Conservation (phyloP, 1,139 yeast species). For the Protomyces pachydermus region DNA sequence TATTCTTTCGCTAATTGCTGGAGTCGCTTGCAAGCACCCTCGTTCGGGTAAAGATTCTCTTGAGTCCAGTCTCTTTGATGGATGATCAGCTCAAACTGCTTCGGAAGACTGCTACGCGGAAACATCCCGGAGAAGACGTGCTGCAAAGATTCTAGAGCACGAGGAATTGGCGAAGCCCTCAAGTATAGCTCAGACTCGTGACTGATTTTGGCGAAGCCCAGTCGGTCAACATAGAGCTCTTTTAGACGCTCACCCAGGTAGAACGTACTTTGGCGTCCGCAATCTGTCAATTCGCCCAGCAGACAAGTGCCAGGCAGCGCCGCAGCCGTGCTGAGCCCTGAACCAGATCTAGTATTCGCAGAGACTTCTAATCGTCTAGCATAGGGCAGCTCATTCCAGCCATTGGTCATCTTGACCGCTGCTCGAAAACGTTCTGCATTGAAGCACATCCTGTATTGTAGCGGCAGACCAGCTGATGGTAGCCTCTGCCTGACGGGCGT, state of each 20-base stretch:
- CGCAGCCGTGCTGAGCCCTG: background rate
- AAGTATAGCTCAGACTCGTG: slow-evolving; percentile 30
- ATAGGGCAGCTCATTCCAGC: slow-evolving; percentile 20
- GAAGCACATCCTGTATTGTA: slow-evolving; percentile 33
- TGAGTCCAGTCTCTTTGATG: slow-evolving; percentile 33
- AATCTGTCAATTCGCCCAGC: slow-evolving; percentile 34
- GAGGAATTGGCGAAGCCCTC: slow-evolving; percentile 32
- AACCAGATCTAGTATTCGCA: slow-evolving; percentile 1
- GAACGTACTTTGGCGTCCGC: slow-evolving; percentile 32
- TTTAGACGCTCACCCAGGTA: slow-evolving; percentile 32
- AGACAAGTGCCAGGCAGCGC: slow-evolving; percentile 28
- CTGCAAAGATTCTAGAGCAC: slow-evolving; percentile 33
- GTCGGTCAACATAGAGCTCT: slow-evolving; percentile 31
- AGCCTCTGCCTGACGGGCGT: slow-evolving; percentile 34
- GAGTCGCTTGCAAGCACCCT: slow-evolving; percentile 32
- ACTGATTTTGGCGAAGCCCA: slow-evolving; percentile 31
- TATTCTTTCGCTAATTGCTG: slow-evolving; percentile 32
- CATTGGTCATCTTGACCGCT: background rate
- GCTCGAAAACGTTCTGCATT: slow-evolving; percentile 32
- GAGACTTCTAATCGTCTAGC: slow-evolving; percentile 15
- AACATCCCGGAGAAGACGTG: slow-evolving; percentile 33
- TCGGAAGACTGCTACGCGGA: slow-evolving; percentile 30
- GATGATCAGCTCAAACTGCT: slow-evolving; percentile 28
- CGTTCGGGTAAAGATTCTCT: slow-evolving; percentile 34
- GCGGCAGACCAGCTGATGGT: slow-evolving; percentile 33